phyloP scores from a whole-genome alignment of 192 early-diverging fungal species.

The Dissophora ornata region DNA sequence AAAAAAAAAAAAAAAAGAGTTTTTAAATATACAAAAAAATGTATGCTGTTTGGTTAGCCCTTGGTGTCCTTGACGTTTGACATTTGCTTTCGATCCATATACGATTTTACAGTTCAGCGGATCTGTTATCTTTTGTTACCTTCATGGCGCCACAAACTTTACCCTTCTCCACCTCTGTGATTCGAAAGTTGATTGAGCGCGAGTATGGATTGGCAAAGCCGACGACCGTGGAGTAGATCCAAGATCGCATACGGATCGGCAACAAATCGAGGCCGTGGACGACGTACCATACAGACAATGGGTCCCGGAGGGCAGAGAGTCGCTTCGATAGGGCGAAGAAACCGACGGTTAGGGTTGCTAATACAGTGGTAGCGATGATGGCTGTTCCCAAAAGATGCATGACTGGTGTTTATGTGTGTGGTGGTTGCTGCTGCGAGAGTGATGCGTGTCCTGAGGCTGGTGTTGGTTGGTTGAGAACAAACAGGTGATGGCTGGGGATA shows the following conservation, averaged over 20 bases:
- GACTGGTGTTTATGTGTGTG: too few relatives aligned
- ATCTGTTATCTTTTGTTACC: too few relatives aligned
- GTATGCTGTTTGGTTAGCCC: too few relatives aligned
- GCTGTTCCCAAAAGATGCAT: background rate
- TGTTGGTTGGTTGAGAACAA: too few relatives aligned
- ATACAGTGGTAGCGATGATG: background rate
- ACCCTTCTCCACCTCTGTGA: conserved; percentile 27
- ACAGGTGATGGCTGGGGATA: too few relatives aligned
- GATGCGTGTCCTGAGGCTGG: too few relatives aligned
- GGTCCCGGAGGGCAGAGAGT: background rate
- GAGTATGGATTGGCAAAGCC: conserved; percentile 26
- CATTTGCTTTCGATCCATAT: too few relatives aligned
- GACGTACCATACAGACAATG: conserved; percentile 13
- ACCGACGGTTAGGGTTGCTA: background rate
- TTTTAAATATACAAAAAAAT: too few relatives aligned
- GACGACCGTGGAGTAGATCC: conserved; percentile 11
- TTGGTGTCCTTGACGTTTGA: too few relatives aligned
- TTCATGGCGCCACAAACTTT: conserved; percentile 21
- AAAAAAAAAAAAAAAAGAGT: background rate
- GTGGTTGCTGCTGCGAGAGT: too few relatives aligned
- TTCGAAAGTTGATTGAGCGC: conserved; percentile 12
- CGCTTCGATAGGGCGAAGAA: background rate
- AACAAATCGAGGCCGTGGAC: background rate
- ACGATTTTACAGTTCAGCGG: too few relatives aligned
- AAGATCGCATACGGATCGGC: conserved; percentile 15